A percentile compares a stretch with the other conserved stretches of the same genome.
phyloP scores from a whole-genome alignment of 192 early-diverging fungal genomes.

The Oehlia diaphana region DNA sequence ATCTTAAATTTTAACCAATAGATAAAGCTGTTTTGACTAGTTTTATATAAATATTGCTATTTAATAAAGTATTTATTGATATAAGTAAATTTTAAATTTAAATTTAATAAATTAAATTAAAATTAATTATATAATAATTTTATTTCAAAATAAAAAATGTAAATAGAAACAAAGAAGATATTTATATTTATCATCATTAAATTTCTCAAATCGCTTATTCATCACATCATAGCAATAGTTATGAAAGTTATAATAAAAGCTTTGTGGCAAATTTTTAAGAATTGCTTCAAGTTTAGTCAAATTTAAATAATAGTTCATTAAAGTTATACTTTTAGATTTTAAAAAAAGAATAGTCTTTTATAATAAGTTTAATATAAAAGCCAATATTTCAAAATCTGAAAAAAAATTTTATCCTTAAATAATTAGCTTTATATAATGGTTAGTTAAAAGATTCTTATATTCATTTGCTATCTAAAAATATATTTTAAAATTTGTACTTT shows the following conservation, averaged over 20 bases:
- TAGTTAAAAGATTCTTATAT: too few relatives aligned
- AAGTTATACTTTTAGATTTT: neutral
- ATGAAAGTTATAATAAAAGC: neutral
- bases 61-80: too few relatives aligned
- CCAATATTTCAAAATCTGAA: neutral
- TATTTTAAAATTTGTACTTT: too few relatives aligned
- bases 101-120: too few relatives aligned
- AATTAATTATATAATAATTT: too few relatives aligned
- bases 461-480: too few relatives aligned
- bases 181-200: neutral
- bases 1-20: too few relatives aligned
- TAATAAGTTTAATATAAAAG: neutral
- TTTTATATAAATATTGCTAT: too few relatives aligned
- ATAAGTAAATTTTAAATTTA: too few relatives aligned
- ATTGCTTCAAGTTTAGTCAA: neutral
- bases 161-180: neutral
- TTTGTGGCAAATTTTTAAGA: neutral
- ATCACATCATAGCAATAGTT: neutral
- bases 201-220: neutral
- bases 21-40: too few relatives aligned
- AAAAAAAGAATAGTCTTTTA: neutral
- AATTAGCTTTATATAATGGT: too few relatives aligned
- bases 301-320: neutral
- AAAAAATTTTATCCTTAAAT: too few relatives aligned
- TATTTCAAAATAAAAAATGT: neutral